A percentile compares a stretch with the other conserved stretches of the same genome.
phyloP scores from a whole-genome alignment of 2,329 filamentous ascomycete species.

The Hypoxylon sp. region DNA sequence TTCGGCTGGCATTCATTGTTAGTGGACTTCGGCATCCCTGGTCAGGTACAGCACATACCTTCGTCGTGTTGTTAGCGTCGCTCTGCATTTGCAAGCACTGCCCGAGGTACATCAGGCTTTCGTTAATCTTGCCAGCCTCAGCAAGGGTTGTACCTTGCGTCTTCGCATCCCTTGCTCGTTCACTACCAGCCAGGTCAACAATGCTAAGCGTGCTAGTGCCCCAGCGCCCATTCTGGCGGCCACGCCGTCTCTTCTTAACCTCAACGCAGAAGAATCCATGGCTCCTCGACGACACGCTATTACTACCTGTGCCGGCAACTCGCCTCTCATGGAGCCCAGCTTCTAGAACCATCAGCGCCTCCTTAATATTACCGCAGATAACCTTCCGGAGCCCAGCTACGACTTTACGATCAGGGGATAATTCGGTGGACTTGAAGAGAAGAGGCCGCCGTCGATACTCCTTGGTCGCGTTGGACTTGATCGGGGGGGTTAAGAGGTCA shows the following conservation, averaged over 20 bases:
- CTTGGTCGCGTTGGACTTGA: conserved; percentile 73
- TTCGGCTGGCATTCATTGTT: conserved; percentile 68
- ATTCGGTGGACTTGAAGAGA: conserved; percentile 92
- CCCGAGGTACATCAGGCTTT: conserved; percentile 97
- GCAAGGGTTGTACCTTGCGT: conserved; percentile 92
- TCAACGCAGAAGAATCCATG: conserved; percentile 98
- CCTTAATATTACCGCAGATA: conserved; percentile 83
- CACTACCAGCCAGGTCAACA: conserved; percentile 93
- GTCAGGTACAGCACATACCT: conserved; percentile 65
- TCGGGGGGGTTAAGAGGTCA: conserved; percentile 82
- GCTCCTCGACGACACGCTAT: conserved; percentile 91
- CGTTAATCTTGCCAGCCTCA: conserved; percentile 98
- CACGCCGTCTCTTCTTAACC: conserved; percentile 81
- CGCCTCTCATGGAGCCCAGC: conserved; percentile 88
- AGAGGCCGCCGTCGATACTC: conserved; percentile 83
- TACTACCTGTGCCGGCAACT: conserved; percentile 92
- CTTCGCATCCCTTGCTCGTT: conserved; percentile 92
- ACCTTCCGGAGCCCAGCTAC: conserved; percentile 94
- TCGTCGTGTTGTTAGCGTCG: conserved; percentile 79
- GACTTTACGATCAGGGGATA: conserved; percentile 90
- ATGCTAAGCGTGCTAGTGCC: conserved; percentile 85
- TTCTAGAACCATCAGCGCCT: conserved; percentile 91
- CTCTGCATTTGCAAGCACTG: conserved; percentile 97
- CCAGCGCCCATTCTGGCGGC: conserved; percentile 74
- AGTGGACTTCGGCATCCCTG: neutral